Conservation (phyloP, 1,284 basidiomycete species). For the Ustilago loliicola region DNA sequence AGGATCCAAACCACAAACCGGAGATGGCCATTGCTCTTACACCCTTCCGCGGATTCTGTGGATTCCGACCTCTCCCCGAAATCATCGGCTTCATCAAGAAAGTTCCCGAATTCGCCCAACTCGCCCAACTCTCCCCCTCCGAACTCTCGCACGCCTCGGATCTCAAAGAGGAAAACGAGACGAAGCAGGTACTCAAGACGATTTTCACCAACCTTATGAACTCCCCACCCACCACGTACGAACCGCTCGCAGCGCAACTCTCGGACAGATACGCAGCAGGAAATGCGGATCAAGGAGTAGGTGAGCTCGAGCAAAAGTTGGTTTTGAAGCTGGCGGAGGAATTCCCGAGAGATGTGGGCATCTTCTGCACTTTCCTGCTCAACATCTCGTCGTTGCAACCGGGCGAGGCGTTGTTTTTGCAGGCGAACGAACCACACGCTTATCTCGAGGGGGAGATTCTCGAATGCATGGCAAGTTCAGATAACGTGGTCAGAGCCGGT, state of each 20-base stretch:
- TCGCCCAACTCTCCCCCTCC: constrained; percentile 31
- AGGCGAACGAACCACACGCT: constrained; percentile 96
- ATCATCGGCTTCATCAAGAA: constrained; percentile 79
- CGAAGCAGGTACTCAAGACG: constrained; percentile 36
- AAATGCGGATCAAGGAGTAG: not conserved
- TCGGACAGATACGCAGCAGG: constrained; percentile 21
- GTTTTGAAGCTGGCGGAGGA: constrained; percentile 82
- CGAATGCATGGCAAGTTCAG: constrained; percentile 72
- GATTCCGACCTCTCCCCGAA: constrained; percentile 83
- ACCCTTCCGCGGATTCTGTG: constrained; percentile 89
- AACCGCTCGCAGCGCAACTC: constrained; percentile 25
- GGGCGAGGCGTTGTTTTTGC: constrained; percentile 93
- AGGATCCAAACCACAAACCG: constrained; percentile 95
- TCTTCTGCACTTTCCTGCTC: constrained; percentile 91
- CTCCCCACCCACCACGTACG: constrained; percentile 1
- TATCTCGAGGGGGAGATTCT: constrained; percentile 78
- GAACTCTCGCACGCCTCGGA: constrained; percentile 11
- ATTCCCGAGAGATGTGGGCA: constrained; percentile 92
- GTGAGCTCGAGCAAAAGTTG: constrained; percentile 73
- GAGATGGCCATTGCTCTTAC: constrained; percentile 98
- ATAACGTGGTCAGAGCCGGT: constrained; percentile 98
- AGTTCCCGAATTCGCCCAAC: constrained; percentile 82
- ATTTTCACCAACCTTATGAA: constrained; percentile 63
- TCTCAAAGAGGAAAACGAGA: constrained; percentile 11
- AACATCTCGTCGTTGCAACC: constrained; percentile 85